These are phyloP conservation scores for Collybiopsis luxurians DNA, from an alignment of 768 basidiomycete species.

Conservation along the genomic window DNA sequence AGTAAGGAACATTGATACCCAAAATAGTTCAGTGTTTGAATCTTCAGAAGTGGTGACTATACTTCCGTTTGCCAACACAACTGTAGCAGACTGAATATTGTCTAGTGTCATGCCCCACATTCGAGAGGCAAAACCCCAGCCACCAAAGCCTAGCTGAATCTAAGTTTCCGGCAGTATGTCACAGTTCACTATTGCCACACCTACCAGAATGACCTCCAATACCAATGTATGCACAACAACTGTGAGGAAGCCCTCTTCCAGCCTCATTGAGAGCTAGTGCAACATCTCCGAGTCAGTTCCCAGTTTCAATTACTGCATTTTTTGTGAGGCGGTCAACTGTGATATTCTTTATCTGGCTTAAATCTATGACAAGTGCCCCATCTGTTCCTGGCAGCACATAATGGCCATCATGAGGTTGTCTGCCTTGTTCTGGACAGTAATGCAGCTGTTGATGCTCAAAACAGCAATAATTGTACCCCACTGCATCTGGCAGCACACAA, in stretches of 20 bases:
- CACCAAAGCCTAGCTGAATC: constrained; percentile 18
- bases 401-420: too few relatives aligned
- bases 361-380: constrained; percentile 39
- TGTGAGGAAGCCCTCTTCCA: constrained; percentile 37
- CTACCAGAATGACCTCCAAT: constrained; percentile 43
- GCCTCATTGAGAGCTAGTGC: constrained; percentile 31
- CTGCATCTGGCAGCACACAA: too few relatives aligned
- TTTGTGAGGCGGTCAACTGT: constrained; percentile 25
- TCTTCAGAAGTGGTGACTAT: constrained; percentile 17
- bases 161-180: background rate
- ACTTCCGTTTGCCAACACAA: constrained; percentile 26
- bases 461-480: too few relatives aligned
- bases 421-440: too few relatives aligned
- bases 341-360: constrained; percentile 33
- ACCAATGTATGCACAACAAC: constrained; percentile 44
- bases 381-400: constrained; percentile 39
- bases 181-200: background rate
- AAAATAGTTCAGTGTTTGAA: constrained; percentile 24
- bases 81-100: constrained; percentile 19
- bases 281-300: constrained; percentile 37
- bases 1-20: constrained; percentile 14
- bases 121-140: constrained; percentile 24
- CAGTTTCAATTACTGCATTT: constrained; percentile 34
- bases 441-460: too few relatives aligned
- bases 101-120: constrained; percentile 28